Evolutionary conservation across 306 rosid genomes (phyloP).

Genomic region (Acacia acuminata): DNA sequence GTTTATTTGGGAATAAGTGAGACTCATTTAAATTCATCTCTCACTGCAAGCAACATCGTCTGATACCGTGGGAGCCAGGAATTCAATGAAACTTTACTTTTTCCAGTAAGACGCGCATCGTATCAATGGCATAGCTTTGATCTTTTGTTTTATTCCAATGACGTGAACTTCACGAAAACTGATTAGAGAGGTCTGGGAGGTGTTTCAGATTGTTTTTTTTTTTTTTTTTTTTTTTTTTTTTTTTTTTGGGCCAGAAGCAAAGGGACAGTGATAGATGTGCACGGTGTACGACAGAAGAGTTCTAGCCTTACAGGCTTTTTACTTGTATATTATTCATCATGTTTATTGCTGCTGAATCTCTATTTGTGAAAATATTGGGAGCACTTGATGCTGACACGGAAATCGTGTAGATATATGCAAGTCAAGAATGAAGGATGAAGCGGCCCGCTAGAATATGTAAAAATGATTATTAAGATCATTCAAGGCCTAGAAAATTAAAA

Average conservation of each 20-base stretch:
- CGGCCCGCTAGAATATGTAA: neutral
- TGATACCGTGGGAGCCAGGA: slow-evolving; percentile 17
- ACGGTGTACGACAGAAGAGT: neutral
- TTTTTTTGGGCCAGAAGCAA: neutral
- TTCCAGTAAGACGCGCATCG: neutral
- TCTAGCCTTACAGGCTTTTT: neutral
- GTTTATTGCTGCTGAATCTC: neutral
- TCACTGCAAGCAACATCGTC: neutral
- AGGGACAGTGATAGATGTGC: slow-evolving; percentile 20
- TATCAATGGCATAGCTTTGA: neutral
- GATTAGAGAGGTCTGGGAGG: neutral
- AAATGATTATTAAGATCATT: neutral
- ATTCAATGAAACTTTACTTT: neutral
- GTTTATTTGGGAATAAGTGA: neutral
- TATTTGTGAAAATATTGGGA: neutral
- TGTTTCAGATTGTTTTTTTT: neutral
- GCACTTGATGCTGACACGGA: neutral
- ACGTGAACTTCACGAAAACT: slow-evolving; percentile 10
- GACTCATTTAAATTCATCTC: neutral
- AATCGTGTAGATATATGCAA: no score
- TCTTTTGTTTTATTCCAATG: neutral
- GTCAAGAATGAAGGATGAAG: neutral
- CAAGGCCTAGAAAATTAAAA: neutral
- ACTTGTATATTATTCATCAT: neutral
- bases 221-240: neutral